A percentile compares a stretch with the other conserved stretches of the same genome.
Evolutionary conservation across 148 eudicot genomes (phyloP).

Genomic region (Pouteria glomerata): DNA sequence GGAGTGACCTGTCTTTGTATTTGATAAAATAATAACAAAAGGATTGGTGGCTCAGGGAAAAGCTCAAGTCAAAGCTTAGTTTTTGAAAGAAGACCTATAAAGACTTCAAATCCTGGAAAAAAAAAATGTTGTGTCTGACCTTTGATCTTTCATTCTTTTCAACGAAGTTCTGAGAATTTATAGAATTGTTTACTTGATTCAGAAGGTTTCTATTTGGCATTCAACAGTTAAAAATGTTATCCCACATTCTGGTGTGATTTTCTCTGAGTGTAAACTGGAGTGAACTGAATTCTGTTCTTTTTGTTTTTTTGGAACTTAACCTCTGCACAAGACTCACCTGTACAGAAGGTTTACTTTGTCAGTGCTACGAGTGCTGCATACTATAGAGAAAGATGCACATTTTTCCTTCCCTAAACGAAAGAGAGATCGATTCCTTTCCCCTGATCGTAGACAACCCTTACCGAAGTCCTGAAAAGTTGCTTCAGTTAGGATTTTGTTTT

Average conservation of each 20-base stretch:
- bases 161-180: neutral
- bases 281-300: neutral
- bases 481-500: neutral
- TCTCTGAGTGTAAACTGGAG: neutral
- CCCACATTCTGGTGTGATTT: no score
- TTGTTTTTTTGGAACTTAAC: neutral
- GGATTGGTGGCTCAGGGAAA: neutral
- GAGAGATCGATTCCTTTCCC: no score
- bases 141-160: neutral
- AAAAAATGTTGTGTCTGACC: neutral
- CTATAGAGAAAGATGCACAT: no score
- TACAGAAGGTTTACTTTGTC: no score
- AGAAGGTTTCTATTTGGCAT: no score
- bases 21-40: slow-evolving; percentile 1
- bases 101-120: neutral
- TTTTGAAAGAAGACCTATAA: neutral
- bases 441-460: no score
- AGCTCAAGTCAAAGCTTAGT: no score
- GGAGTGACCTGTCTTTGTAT: neutral
- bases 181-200: no score
- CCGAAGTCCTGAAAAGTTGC: neutral
- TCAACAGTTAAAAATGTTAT: no score
- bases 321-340: neutral
- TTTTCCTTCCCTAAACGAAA: no score
- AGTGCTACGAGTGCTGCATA: no score